phyloP scores from a whole-genome alignment of 1,139 yeast genomes.

The Magnusiomyces sp. region DNA sequence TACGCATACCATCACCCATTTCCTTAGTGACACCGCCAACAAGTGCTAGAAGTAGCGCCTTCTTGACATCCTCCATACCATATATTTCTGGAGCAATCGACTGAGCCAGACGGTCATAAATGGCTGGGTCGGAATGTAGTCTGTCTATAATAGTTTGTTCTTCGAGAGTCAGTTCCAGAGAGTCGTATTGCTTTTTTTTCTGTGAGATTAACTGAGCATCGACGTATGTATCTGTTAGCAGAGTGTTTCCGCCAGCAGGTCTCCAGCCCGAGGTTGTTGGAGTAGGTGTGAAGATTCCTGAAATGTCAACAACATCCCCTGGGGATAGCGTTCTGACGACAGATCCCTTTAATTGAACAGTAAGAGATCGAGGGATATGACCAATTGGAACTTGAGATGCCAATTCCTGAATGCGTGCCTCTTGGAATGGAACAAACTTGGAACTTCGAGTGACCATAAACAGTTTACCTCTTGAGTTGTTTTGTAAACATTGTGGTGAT shows the following conservation, averaged over 20 bases:
- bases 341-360: conserved; percentile 82
- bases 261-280: conserved; percentile 95
- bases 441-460: conserved; percentile 94
- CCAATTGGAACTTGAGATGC: conserved; percentile 97
- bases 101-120: conserved; percentile 70
- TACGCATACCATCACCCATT: conserved; percentile 92
- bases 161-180: conserved; percentile 49
- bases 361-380: conserved; percentile 83
- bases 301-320: conserved; percentile 88
- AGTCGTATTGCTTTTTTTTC: conserved; percentile 82
- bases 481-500: conserved; percentile 67
- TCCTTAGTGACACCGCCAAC: conserved; percentile 96
- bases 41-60: conserved; percentile 70
- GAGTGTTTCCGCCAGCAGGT: conserved; percentile 68
- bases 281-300: conserved; percentile 87
- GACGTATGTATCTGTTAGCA: conserved; percentile 86
- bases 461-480: conserved; percentile 79
- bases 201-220: conserved; percentile 82
- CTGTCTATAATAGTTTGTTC: conserved; percentile 47
- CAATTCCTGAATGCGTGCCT: conserved; percentile 87
- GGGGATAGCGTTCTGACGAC: conserved; percentile 82
- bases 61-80: conserved; percentile 90
- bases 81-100: conserved; percentile 97
- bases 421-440: conserved; percentile 91
- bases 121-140: conserved; percentile 52